A percentile compares a stretch with the other conserved stretches of the same genome.
These are phyloP conservation scores for Beauveria brongniartii DNA, from an alignment of 2,329 filamentous ascomycete species.

Conservation along the genomic window DNA sequence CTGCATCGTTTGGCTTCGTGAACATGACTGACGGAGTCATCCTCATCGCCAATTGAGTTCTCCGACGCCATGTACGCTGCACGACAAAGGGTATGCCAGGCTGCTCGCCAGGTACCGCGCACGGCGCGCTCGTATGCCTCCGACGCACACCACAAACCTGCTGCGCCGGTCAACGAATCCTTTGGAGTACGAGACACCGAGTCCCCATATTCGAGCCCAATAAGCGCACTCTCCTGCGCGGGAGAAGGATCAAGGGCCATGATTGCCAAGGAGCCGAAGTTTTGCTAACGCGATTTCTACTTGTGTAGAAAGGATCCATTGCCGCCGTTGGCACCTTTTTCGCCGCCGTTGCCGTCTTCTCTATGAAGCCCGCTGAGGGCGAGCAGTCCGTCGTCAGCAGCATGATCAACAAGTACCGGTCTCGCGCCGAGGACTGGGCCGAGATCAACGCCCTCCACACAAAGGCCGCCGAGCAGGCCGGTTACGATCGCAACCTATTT, in stretches of 20 bases:
- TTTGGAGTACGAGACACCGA: slow-evolving; percentile 42
- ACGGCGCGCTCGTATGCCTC: slow-evolving; percentile 45
- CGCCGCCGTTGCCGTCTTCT: slow-evolving; percentile 28
- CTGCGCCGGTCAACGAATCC: slow-evolving; percentile 40
- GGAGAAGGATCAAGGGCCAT: background rate
- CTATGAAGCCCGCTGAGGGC: slow-evolving; percentile 42
- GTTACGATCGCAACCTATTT: slow-evolving; percentile 49
- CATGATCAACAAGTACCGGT: slow-evolving; percentile 39
- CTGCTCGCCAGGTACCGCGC: slow-evolving; percentile 29
- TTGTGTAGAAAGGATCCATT: slow-evolving; percentile 40
- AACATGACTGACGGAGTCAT: background rate
- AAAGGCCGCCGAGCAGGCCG: slow-evolving; percentile 45
- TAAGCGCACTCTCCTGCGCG: background rate
- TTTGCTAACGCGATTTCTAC: slow-evolving; percentile 2
- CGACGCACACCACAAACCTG: slow-evolving; percentile 40
- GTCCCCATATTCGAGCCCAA: background rate
- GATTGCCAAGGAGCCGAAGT: background rate
- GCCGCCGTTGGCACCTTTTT: slow-evolving; percentile 24
- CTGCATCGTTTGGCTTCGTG: background rate
- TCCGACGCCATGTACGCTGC: slow-evolving; percentile 30
- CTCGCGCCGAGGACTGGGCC: slow-evolving; percentile 42
- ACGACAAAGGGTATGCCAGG: slow-evolving; percentile 36
- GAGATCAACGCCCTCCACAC: slow-evolving; percentile 45
- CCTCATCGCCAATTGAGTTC: slow-evolving; percentile 24
- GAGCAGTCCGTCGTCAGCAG: slow-evolving; percentile 38